A percentile compares a stretch with the other conserved stretches of the same genome.
Conservation (phyloP, 768 basidiomycete species). For the Kwoniella heveanensis region DNA sequence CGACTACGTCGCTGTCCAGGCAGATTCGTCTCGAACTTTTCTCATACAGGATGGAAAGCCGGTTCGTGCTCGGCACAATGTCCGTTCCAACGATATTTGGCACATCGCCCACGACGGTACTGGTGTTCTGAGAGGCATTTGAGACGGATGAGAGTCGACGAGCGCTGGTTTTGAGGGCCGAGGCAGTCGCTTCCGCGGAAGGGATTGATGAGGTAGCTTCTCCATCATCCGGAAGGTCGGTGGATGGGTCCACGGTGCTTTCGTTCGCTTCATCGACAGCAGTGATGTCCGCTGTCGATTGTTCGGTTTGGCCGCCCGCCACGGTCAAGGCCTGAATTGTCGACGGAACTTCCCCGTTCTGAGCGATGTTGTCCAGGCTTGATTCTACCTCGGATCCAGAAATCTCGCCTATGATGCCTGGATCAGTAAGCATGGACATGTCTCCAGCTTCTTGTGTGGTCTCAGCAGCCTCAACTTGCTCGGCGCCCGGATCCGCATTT, state of each 20-base stretch:
- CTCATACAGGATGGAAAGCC: conserved; percentile 91
- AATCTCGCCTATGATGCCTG: not conserved
- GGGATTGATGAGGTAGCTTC: conserved; percentile 10
- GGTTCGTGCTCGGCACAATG: conserved; percentile 50
- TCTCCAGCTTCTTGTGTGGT: conserved; percentile 22
- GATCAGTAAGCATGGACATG: conserved; percentile 30
- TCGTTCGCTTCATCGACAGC: not conserved
- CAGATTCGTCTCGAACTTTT: conserved; percentile 82
- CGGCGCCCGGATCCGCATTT: not conserved
- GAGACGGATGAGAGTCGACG: conserved; percentile 14
- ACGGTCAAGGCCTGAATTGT: too few relatives aligned
- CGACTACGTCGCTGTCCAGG: conserved; percentile 83
- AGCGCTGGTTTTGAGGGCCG: conserved; percentile 17
- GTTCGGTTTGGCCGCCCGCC: not conserved
- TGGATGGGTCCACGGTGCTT: not conserved
- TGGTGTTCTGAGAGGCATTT: not conserved
- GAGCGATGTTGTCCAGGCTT: not conserved
- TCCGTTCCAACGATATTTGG: not conserved
- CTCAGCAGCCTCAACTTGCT: conserved; percentile 4
- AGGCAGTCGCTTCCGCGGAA: conserved; percentile 17
- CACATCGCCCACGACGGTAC: not conserved
- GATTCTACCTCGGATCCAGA: not conserved
- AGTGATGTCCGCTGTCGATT: not conserved
- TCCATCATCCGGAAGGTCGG: conserved; percentile 4
- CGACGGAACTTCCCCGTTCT: not conserved